phyloP scores from a whole-genome alignment of 306 rosid species.

The Rubus parviflorus region DNA sequence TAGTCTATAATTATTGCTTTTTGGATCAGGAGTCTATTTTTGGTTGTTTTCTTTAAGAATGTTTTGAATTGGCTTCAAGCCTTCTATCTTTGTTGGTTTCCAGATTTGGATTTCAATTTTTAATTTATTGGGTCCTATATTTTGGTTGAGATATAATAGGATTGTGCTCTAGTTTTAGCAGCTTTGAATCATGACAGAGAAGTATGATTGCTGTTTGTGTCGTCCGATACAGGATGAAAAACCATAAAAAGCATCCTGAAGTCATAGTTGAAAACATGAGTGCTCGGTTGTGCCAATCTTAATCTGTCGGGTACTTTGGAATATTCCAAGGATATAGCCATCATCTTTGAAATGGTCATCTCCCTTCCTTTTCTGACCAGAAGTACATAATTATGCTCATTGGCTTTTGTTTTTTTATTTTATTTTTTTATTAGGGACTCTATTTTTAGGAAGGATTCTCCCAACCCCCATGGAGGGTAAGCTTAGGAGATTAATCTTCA shows the following conservation, averaged over 20 bases:
- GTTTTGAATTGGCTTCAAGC: slow-evolving; percentile 12
- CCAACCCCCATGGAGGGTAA: no score
- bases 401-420: no score
- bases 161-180: no score
- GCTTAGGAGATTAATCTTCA: no score
- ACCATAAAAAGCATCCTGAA: background rate
- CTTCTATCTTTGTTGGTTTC: slow-evolving; percentile 13
- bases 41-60: slow-evolving; percentile 7
- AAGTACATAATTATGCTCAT: no score
- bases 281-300: background rate
- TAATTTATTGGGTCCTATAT: slow-evolving; percentile 1
- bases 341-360: background rate
- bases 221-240: background rate
- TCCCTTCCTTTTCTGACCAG: background rate
- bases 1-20: slow-evolving; percentile 22
- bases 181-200: background rate
- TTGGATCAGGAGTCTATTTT: slow-evolving; percentile 20
- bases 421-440: no score
- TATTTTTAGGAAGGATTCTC: no score
- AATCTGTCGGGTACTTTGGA: background rate
- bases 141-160: slow-evolving; percentile 8
- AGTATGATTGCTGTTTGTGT: background rate
- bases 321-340: background rate
- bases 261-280: background rate
- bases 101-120: background rate